Evolutionary conservation across 305 asterid genomes (phyloP).

Genomic region (Plantago lanceolata): DNA sequence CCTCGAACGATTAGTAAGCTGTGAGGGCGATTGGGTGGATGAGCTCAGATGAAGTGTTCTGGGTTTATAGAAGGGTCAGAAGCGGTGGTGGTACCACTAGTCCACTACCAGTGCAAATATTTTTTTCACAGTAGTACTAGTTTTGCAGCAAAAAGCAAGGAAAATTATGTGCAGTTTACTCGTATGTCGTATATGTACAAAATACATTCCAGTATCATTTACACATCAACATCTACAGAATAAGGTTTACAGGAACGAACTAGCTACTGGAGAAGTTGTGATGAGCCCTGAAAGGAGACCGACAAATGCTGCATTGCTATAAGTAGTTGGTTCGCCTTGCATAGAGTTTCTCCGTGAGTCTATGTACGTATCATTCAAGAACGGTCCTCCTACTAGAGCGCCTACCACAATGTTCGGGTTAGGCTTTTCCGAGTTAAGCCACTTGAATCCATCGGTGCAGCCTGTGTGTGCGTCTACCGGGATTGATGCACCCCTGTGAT

Average conservation of each 20-base stretch:
- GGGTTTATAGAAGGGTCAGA: no score
- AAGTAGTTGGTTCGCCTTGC: slow-evolving; percentile 60
- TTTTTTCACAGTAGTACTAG: no score
- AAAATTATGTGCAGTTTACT: background rate
- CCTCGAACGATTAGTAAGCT: no score
- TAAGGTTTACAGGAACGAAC: slow-evolving; percentile 28
- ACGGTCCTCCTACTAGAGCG: slow-evolving; percentile 72
- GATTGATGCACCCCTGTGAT: slow-evolving; percentile 68
- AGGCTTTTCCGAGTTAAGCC: slow-evolving; percentile 46
- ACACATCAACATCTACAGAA: background rate
- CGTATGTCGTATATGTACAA: no score
- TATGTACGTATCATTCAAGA: slow-evolving; percentile 41
- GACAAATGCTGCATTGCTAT: slow-evolving; percentile 48
- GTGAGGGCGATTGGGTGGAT: no score
- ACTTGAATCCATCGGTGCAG: slow-evolving; percentile 58
- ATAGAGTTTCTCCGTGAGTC: slow-evolving; percentile 48
- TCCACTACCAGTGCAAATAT: no score
- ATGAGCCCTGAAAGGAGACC: slow-evolving; percentile 60
- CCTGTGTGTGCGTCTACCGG: slow-evolving; percentile 44
- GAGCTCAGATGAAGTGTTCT: no score
- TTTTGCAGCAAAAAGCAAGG: no score
- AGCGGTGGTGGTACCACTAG: no score
- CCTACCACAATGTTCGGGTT: slow-evolving; percentile 63
- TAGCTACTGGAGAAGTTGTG: slow-evolving; percentile 35
- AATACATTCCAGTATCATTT: no score